Conservation (phyloP, 2,329 filamentous ascomycete species). For the Ustulina deusta region DNA sequence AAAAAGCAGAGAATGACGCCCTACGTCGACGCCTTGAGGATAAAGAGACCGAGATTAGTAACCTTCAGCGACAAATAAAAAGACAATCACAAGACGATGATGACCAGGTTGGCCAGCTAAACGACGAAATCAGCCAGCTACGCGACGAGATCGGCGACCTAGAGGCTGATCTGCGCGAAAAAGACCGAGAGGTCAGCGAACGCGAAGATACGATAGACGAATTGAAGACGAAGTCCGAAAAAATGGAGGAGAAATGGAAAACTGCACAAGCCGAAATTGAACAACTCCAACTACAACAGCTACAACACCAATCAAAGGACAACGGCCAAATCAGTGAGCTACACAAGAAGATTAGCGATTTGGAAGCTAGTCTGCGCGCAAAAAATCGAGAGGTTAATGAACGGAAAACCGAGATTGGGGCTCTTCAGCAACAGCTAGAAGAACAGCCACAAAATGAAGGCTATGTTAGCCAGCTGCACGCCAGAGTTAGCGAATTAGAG, state of each 20-base stretch:
- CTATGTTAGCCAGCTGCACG: neutral
- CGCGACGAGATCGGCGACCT: conserved; percentile 76
- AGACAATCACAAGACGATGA: conserved; percentile 67
- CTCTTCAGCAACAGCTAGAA: neutral
- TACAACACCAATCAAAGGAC: neutral
- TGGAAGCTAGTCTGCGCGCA: conserved; percentile 67
- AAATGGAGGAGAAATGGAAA: conserved; percentile 43
- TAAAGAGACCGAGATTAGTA: conserved; percentile 70
- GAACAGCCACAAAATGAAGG: neutral
- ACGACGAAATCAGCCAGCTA: conserved; percentile 72
- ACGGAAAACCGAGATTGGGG: neutral
- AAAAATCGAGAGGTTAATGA: conserved; percentile 68
- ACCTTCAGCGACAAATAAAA: conserved; percentile 70
- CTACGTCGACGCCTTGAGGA: conserved; percentile 69
- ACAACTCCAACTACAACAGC: conserved; percentile 59
- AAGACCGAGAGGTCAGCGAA: conserved; percentile 68
- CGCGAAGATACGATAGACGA: conserved; percentile 65
- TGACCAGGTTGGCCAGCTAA: conserved; percentile 74
- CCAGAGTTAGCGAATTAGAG: neutral
- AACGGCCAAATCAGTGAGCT: conserved; percentile 70
- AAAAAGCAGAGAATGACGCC: conserved; percentile 70
- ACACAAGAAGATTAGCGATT: conserved; percentile 75
- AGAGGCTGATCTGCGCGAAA: conserved; percentile 67
- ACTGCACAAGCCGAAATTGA: conserved; percentile 55
- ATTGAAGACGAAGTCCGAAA: conserved; percentile 61